Conservation (phyloP, 805 yeast genomes). For the Tetrapisispora taiwanensis region DNA sequence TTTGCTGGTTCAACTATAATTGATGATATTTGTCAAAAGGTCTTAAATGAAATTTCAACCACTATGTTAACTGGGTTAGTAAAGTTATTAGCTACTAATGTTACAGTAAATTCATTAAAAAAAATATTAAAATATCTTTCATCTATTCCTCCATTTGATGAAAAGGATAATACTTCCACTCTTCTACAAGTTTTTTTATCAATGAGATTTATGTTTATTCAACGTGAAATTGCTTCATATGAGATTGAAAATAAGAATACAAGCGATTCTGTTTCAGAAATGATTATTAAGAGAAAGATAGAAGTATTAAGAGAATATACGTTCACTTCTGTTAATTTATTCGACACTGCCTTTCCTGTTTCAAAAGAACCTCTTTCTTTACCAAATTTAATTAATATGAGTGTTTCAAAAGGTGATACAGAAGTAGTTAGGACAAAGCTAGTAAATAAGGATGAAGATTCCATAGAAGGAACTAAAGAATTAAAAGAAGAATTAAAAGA, state of each 20-base stretch:
- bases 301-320: slow-evolving; percentile 73
- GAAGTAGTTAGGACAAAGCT: not conserved
- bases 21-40: slow-evolving; percentile 23
- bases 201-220: slow-evolving; percentile 59
- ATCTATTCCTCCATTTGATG: slow-evolving; percentile 48
- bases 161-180: slow-evolving; percentile 21
- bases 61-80: slow-evolving; percentile 65
- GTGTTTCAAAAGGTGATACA: not conserved
- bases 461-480: not conserved
- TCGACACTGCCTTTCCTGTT: slow-evolving; percentile 14
- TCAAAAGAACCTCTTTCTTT: slow-evolving; percentile 1
- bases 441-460: not conserved
- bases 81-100: slow-evolving; percentile 58
- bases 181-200: slow-evolving; percentile 50
- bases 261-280: slow-evolving; percentile 19
- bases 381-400: not conserved
- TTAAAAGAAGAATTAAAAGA: not conserved
- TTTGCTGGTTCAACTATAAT: slow-evolving; percentile 39
- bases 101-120: slow-evolving; percentile 67
- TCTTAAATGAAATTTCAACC: slow-evolving; percentile 27
- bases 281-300: slow-evolving; percentile 54
- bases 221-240: slow-evolving; percentile 44
- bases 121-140: slow-evolving; percentile 70
- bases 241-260: slow-evolving; percentile 11
- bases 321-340: slow-evolving; percentile 21